phyloP scores from a whole-genome alignment of 164 flowering plant genomes.

The Umbilicus rupestris region DNA sequence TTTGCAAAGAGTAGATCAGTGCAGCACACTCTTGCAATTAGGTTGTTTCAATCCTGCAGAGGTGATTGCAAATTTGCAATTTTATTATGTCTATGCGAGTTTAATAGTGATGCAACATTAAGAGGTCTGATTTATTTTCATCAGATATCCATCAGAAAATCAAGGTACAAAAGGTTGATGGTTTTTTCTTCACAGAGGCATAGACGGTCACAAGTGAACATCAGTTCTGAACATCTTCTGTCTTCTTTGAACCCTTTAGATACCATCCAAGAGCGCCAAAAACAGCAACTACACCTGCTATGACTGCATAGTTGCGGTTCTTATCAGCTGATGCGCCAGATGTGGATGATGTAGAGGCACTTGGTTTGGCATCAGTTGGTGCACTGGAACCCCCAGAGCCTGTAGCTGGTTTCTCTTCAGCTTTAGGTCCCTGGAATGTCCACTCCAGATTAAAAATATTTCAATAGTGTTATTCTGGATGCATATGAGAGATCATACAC shows the following conservation, averaged over 20 bases:
- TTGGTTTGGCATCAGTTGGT: conserved; percentile 29
- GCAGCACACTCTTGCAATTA: no score
- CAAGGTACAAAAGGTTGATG: background rate
- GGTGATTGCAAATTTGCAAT: no score
- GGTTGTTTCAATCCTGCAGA: no score
- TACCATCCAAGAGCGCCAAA: conserved; percentile 70
- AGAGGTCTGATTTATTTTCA: background rate
- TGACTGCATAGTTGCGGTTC: conserved; percentile 67
- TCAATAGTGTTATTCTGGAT: background rate
- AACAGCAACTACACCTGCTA: conserved; percentile 48
- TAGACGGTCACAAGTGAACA: background rate
- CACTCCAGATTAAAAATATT: background rate
- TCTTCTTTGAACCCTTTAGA: conserved; percentile 43
- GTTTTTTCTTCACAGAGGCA: conserved; percentile 3
- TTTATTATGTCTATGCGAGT: no score
- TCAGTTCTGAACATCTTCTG: conserved; percentile 63
- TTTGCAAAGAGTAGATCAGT: no score
- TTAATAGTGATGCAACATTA: no score
- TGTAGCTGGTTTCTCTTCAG: conserved; percentile 43
- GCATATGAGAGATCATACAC: background rate
- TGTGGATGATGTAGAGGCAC: conserved; percentile 34
- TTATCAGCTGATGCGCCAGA: conserved; percentile 60
- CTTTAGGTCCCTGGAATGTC: conserved; percentile 51
- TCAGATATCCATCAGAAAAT: background rate
- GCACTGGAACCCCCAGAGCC: conserved; percentile 30